Base-by-base conservation (phyloP, 139 green algal species). In the Trebouxia sp. region DNA sequence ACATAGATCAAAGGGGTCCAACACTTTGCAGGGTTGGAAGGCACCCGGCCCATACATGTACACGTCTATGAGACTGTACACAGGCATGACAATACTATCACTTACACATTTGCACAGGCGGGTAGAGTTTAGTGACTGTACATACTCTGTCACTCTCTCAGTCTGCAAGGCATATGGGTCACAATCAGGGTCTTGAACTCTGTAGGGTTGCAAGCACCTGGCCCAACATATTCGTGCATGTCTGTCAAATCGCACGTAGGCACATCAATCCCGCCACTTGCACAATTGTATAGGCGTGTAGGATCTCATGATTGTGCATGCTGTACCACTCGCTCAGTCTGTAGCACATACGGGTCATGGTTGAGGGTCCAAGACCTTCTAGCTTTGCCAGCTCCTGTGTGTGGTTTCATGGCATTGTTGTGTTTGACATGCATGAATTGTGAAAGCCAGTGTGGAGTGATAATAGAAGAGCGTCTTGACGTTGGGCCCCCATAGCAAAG, bases 191-290 rank as follows among this genome's bases (percentile, higher is more conserved):
- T n/a, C n/a, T n/a, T n/a, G n/a, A n/a, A n/a, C n/a, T n/a, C n/a
- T n/a, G 79, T 83, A 24, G 79, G 79, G 37, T 43, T 35, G 20
- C 56, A 56, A 2, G 41, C 69, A 5, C 66, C 66, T 22, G 79
- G 79, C 38, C 79, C 79, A 22, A 79, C 67, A 32, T 83, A 83
- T 50, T 74, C 37, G 50, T 83, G 79, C 79, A 83, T 83, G 67
- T 83, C 79, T 4, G 62, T 55, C 41, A 83, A 4, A 50, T 79
- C 38, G 6, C 79, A 66, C 24, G 74, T 70, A 24, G 39, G 39
- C 5, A 15, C n/a, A 55, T 84, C 80, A 12, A 81, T 43, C 80
- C 80, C 81, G 72, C 80, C 80, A 69, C 51, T 77, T 12, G 80
- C 80, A 28, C 17, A 28, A 50, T 81, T 66, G 22, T 77, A 69